These are phyloP conservation scores for Chiua virens DNA, from an alignment of 768 basidiomycete species.

Conservation along the genomic window DNA sequence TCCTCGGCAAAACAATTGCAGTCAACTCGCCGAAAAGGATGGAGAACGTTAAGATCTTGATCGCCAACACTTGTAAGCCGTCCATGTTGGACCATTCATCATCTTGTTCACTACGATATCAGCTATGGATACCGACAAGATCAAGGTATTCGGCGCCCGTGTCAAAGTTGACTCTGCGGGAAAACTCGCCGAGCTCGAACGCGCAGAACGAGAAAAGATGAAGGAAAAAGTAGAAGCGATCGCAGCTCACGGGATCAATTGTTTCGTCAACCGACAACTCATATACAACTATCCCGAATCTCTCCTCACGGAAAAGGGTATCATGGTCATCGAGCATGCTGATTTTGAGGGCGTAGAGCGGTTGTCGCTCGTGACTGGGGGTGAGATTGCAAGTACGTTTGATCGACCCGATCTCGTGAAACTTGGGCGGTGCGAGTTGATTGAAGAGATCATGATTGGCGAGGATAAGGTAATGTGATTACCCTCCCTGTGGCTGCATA, in stretches of 20 bases:
- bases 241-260: conserved; percentile 91
- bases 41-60: conserved; percentile 93
- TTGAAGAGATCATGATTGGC: conserved; percentile 99
- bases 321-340: conserved; percentile 96
- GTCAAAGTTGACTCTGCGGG: conserved; percentile 95
- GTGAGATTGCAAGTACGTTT: conserved; percentile 96
- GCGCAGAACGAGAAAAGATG: conserved; percentile 99
- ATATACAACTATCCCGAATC: conserved; percentile 99
- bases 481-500: not conserved
- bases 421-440: conserved; percentile 89
- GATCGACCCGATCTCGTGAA: conserved; percentile 91
- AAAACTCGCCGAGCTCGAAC: conserved; percentile 96
- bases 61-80: conserved; percentile 92
- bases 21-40: conserved; percentile 93
- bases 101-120: not conserved
- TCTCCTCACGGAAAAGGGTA: conserved; percentile 90
- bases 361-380: conserved; percentile 92
- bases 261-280: conserved; percentile 96
- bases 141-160: conserved; percentile 97
- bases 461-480: conserved; percentile 82
- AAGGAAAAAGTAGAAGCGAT: conserved; percentile 96
- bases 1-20: conserved; percentile 93
- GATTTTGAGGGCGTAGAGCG: conserved; percentile 99
- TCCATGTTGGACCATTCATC: not conserved
- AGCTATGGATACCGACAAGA: conserved; percentile 99